phyloP scores from a whole-genome alignment of 192 early-diverging fungal genomes.

The Cetraspora pellucida region DNA sequence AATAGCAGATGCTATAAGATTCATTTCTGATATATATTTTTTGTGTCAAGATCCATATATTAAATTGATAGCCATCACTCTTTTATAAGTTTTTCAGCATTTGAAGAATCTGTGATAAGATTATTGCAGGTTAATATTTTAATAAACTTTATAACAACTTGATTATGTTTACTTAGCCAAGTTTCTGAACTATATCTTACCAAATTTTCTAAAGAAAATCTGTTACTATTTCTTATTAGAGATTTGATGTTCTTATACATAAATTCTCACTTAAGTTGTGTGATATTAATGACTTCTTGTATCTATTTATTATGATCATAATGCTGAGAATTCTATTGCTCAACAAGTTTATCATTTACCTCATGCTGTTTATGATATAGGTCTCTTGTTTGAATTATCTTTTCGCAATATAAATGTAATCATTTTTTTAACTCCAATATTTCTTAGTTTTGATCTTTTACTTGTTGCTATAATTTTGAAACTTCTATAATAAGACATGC shows the following conservation, averaged over 20 bases:
- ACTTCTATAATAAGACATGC: no score
- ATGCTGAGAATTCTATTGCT: slow-evolving; percentile 4
- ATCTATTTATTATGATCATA: background rate
- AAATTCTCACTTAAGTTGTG: background rate
- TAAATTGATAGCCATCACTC: background rate
- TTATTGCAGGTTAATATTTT: slow-evolving; percentile 10
- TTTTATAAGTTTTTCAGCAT: background rate
- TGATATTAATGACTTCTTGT: background rate
- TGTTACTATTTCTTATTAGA: no score
- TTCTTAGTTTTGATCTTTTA: no score
- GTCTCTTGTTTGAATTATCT: background rate
- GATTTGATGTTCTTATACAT: slow-evolving; percentile 6
- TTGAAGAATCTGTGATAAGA: background rate
- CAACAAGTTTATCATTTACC: background rate
- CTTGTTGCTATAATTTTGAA: no score
- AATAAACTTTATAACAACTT: slow-evolving; percentile 25
- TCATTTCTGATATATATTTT: slow-evolving; percentile 20
- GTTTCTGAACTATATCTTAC: background rate
- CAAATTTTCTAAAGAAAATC: background rate
- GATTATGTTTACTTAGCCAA: slow-evolving; percentile 16
- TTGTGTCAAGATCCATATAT: slow-evolving; percentile 15
- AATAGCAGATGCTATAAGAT: slow-evolving; percentile 25
- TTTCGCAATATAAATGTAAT: background rate
- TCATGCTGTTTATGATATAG: background rate
- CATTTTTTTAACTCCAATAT: background rate